Percentiles rank a stretch among this genome's conserved stretches.
Evolutionary conservation across 1,284 basidiomycete species (phyloP).

Genomic region (Melampsora abietis-canadensis): DNA sequence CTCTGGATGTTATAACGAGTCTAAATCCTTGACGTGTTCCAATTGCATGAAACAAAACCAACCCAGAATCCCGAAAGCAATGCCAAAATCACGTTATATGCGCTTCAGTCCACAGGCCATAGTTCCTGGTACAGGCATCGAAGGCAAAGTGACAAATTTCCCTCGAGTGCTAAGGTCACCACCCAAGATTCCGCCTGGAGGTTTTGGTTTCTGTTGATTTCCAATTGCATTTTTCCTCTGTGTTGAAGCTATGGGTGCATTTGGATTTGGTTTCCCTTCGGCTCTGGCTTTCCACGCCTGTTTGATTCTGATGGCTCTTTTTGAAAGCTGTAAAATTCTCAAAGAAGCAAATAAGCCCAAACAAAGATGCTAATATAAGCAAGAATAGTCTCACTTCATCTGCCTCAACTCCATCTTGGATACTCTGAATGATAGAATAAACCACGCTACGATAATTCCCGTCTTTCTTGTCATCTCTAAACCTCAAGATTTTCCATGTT

Average conservation of each 20-base stretch:
- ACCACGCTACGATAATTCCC: slow-evolving; percentile 81
- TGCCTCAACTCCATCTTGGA: slow-evolving; percentile 78
- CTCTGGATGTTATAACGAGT: no score
- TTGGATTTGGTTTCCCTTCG: slow-evolving; percentile 6
- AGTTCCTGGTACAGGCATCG: not conserved
- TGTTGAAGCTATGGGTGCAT: not conserved
- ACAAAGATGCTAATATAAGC: not conserved
- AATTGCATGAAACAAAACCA: no score
- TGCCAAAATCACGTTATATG: no score
- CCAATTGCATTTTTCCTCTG: not conserved
- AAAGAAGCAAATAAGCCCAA: not conserved
- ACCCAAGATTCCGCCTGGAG: not conserved
- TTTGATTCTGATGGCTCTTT: slow-evolving; percentile 24
- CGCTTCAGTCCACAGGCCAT: not conserved
- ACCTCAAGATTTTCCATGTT: slow-evolving; percentile 83
- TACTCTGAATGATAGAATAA: slow-evolving; percentile 77
- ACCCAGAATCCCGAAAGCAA: no score
- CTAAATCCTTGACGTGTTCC: no score
- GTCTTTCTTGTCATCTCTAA: slow-evolving; percentile 83
- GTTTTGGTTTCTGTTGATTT: no score
- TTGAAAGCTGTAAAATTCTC: slow-evolving; percentile 9
- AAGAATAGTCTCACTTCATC: slow-evolving; percentile 47
- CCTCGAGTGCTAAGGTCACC: not conserved
- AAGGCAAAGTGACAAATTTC: not conserved
- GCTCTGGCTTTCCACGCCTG: slow-evolving; percentile 38